phyloP scores from a whole-genome alignment of 2,329 filamentous ascomycete species.

The Botrytis cinerea region DNA sequence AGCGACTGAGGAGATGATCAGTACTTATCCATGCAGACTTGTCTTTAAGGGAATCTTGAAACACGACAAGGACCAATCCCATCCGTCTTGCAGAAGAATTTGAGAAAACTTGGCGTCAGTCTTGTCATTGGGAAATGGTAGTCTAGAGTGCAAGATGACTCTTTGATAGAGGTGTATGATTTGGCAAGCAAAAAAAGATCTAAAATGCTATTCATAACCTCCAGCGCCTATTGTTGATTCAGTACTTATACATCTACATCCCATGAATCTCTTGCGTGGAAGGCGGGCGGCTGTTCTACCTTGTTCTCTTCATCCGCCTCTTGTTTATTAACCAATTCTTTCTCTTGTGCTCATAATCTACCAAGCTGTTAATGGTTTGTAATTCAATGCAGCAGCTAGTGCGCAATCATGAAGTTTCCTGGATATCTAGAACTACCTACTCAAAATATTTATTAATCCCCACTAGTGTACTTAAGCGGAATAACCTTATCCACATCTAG shows the following conservation, averaged over 20 bases:
- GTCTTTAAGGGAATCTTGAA: neutral
- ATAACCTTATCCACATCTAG: neutral
- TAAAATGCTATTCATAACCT: neutral
- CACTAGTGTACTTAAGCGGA: neutral
- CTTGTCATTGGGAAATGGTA: neutral
- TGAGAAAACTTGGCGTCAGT: too few relatives aligned
- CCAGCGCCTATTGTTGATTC: accelerated
- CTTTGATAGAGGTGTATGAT: too few relatives aligned
- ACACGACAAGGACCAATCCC: too few relatives aligned
- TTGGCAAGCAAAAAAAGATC: accelerated
- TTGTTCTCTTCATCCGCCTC: neutral
- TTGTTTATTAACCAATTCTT: neutral
- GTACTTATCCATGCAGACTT: neutral
- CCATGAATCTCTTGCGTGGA: neutral
- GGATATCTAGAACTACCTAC: neutral
- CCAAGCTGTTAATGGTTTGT: too few relatives aligned
- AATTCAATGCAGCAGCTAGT: neutral
- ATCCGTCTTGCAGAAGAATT: too few relatives aligned
- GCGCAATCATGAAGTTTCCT: too few relatives aligned
- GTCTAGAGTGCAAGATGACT: too few relatives aligned
- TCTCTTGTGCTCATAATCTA: accelerated
- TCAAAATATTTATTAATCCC: neutral
- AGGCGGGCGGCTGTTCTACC: accelerated
- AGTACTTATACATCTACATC: neutral
- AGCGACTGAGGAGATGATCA: neutral